A percentile compares a stretch with the other conserved stretches of the same genome.
phyloP scores from a whole-genome alignment of 306 rosid species.

The Acmispon strigosus region DNA sequence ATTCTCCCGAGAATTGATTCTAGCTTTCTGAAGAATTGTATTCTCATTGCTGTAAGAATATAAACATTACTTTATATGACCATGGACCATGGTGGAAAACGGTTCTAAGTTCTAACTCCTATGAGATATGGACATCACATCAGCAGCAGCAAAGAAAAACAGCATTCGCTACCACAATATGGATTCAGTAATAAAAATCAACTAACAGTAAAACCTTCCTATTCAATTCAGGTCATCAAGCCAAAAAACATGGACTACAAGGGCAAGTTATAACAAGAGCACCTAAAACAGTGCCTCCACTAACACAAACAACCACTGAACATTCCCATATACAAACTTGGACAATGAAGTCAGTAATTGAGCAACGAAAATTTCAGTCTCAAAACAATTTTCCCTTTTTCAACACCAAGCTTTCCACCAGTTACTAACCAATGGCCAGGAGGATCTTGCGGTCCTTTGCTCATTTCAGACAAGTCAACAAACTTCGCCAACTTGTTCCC shows the following conservation, averaged over 20 bases:
- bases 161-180: slow-evolving; percentile 17
- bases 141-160: slow-evolving; percentile 6
- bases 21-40: no score
- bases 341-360: slow-evolving; percentile 41
- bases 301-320: slow-evolving; percentile 25
- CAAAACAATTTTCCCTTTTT: slow-evolving; percentile 60
- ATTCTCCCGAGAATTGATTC: no score
- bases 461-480: slow-evolving; percentile 57
- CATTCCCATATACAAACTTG: slow-evolving; percentile 14
- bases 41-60: slow-evolving; percentile 15
- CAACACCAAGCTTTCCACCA: slow-evolving; percentile 86
- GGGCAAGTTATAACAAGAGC: slow-evolving; percentile 16
- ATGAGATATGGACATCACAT: slow-evolving; percentile 13
- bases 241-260: slow-evolving; percentile 20
- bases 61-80: slow-evolving; percentile 1
- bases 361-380: slow-evolving; percentile 79
- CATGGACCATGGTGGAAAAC: neutral
- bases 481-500: slow-evolving; percentile 50
- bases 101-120: slow-evolving; percentile 1
- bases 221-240: slow-evolving; percentile 26
- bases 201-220: slow-evolving; percentile 19
- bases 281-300: slow-evolving; percentile 18
- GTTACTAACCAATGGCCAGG: slow-evolving; percentile 91
- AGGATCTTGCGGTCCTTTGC: slow-evolving; percentile 64
- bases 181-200: neutral